Conservation (phyloP, 768 basidiomycete genomes). For the Lactarius akahatsu region DNA sequence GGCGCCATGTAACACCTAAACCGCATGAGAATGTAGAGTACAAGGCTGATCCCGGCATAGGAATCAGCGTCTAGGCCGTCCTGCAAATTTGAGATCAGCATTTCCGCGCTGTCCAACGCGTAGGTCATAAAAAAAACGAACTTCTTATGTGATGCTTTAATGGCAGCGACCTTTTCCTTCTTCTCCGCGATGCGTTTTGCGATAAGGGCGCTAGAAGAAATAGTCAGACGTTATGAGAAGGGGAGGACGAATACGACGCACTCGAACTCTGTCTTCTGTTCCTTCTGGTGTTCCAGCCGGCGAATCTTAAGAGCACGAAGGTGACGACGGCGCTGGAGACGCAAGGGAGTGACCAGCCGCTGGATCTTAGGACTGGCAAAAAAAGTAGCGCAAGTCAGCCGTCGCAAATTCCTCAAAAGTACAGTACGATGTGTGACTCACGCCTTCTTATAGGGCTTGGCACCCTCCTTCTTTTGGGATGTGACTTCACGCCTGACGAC, state of each 20-base stretch:
- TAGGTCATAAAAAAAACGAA: constrained; percentile 33
- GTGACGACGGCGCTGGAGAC: constrained; percentile 95
- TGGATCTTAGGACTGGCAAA: constrained; percentile 88
- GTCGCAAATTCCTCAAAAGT: constrained; percentile 5
- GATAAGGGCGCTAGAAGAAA: constrained; percentile 54
- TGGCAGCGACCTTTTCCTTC: constrained; percentile 86
- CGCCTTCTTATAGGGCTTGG: constrained; percentile 98
- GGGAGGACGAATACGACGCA: constrained; percentile 38
- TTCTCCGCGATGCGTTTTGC: constrained; percentile 91
- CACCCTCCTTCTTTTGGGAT: constrained; percentile 82
- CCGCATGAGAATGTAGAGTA: constrained; percentile 21
- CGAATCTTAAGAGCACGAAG: constrained; percentile 85
- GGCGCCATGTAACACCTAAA: constrained; percentile 16
- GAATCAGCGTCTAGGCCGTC: constrained; percentile 22
- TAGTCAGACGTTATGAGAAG: constrained; percentile 11
- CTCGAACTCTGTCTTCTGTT: constrained; percentile 95
- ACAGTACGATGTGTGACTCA: constrained; percentile 42
- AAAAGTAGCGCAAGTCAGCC: constrained; percentile 1
- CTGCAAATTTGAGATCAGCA: constrained; percentile 9
- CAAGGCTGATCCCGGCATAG: constrained; percentile 8
- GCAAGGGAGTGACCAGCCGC: constrained; percentile 90
- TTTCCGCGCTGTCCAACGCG: neutral
- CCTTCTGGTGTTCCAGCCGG: constrained; percentile 88
- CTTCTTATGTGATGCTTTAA: constrained; percentile 84
- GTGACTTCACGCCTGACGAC: constrained; percentile 91